Conservation (phyloP, 169 alveolate genomes). For the Cryptosporidium andersoni region DNA sequence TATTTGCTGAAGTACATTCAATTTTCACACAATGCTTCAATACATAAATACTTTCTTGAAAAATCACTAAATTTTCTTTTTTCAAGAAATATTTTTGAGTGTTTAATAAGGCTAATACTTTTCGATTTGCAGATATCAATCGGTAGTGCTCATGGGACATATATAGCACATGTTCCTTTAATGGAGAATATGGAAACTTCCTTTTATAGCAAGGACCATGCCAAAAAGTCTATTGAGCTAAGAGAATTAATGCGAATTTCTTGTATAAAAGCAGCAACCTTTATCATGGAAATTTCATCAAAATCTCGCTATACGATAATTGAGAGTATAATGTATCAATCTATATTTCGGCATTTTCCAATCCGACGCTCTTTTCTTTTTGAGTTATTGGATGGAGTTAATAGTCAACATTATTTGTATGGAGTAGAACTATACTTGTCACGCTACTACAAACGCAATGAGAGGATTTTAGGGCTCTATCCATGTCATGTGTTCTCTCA, state of each 20-base stretch:
- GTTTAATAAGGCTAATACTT: slow-evolving; percentile 31
- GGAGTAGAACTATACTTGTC: slow-evolving; percentile 58
- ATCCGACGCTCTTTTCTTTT: slow-evolving; percentile 61
- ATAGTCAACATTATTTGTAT: slow-evolving; percentile 32
- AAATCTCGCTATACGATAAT: slow-evolving; percentile 19
- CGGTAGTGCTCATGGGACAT: slow-evolving; percentile 64
- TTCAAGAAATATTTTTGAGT: slow-evolving; percentile 6
- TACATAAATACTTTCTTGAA: slow-evolving; percentile 39
- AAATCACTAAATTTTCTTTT: slow-evolving; percentile 28
- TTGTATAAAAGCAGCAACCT: slow-evolving; percentile 20
- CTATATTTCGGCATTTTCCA: slow-evolving; percentile 50
- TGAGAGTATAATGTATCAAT: slow-evolving; percentile 46
- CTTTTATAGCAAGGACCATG: slow-evolving; percentile 12
- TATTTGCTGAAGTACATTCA: slow-evolving; percentile 27
- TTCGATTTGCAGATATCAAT: slow-evolving; percentile 60
- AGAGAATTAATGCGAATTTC: slow-evolving; percentile 59
- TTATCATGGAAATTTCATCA: slow-evolving; percentile 52
- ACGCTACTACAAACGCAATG: slow-evolving; percentile 44
- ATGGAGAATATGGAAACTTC: slow-evolving; percentile 20
- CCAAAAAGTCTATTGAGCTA: slow-evolving; percentile 50
- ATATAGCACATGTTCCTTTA: slow-evolving; percentile 56
- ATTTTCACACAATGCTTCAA: slow-evolving; percentile 29
- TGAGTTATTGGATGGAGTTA: slow-evolving; percentile 53
- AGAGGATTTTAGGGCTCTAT: slow-evolving; percentile 44
- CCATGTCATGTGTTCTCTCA: slow-evolving; percentile 62